A percentile compares a stretch with the other conserved stretches of the same genome.
Evolutionary conservation across 2,329 filamentous ascomycete species (phyloP).

Genomic region (Torrubiella hemipterigena): DNA sequence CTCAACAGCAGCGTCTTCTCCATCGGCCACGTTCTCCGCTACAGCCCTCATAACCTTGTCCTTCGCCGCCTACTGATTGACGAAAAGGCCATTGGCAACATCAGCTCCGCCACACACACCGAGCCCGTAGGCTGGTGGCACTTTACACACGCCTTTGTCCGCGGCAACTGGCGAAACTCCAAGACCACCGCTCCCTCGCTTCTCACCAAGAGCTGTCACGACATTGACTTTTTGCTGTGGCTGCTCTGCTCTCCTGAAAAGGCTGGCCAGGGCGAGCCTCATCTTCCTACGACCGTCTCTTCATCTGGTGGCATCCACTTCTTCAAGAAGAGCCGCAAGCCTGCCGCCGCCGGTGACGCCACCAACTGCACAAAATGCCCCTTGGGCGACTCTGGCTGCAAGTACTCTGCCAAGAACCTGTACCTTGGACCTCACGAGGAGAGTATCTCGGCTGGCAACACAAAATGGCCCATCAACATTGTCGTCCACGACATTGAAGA

Average conservation of each 20-base stretch:
- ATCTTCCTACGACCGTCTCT: constrained; percentile 64
- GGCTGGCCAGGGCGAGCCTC: constrained; percentile 36
- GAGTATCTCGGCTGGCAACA: constrained; percentile 53
- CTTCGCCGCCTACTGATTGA: constrained; percentile 67
- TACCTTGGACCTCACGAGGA: constrained; percentile 56
- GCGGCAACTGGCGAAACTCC: constrained; percentile 86
- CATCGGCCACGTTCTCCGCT: constrained; percentile 86
- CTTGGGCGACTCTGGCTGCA: constrained; percentile 56
- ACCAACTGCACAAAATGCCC: constrained; percentile 79
- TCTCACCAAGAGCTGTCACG: constrained; percentile 91
- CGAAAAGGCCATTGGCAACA: constrained; percentile 67
- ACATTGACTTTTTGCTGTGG: constrained; percentile 90
- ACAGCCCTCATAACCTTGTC: constrained; percentile 84
- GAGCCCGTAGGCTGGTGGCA: constrained; percentile 97
- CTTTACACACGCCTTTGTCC: constrained; percentile 80
- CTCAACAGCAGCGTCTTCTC: constrained; percentile 52
- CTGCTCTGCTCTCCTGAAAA: constrained; percentile 61
- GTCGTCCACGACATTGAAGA: constrained; percentile 91
- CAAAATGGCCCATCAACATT: constrained; percentile 73
- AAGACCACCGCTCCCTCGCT: constrained; percentile 67
- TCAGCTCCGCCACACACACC: constrained; percentile 79
- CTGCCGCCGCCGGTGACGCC: constrained; percentile 56
- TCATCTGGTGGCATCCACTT: constrained; percentile 68
- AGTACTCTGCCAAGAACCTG: constrained; percentile 75
- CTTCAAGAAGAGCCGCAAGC: constrained; percentile 68